Evolutionary conservation across 768 basidiomycete genomes (phyloP).

Genomic region (Xanthoconium stramineum): DNA sequence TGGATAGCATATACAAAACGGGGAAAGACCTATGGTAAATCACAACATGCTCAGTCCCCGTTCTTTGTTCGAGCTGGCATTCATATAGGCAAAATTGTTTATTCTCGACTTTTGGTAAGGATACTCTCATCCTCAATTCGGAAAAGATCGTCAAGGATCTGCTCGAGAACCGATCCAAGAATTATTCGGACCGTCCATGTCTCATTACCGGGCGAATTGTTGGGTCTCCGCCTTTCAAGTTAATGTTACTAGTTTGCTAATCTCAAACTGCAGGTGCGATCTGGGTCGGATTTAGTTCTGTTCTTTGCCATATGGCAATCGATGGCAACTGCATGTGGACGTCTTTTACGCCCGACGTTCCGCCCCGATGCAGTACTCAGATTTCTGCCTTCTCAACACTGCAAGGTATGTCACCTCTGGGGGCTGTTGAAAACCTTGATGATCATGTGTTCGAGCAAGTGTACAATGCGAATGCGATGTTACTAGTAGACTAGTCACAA

Average conservation of each 20-base stretch:
- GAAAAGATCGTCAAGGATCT: conserved; percentile 5
- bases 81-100: no score
- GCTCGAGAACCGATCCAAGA: conserved; percentile 4
- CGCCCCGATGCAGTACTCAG: background rate
- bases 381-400: conserved; percentile 1
- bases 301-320: conserved; percentile 4
- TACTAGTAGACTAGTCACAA: no score
- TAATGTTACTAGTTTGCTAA: background rate
- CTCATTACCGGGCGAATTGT: background rate
- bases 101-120: no score
- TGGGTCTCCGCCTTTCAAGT: background rate
- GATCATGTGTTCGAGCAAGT: conserved; percentile 11
- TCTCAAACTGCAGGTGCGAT: background rate
- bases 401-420: conserved; percentile 1
- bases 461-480: background rate
- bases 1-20: no score
- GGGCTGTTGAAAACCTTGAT: background rate
- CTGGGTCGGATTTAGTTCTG: background rate
- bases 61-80: no score
- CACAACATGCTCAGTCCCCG: no score
- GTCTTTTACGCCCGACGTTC: conserved; percentile 13
- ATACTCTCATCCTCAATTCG: no score
- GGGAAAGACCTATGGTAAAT: no score
- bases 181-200: conserved; percentile 8
- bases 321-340: conserved; percentile 14